These are phyloP conservation scores for Saxispiralis lemnorum DNA, from an alignment of 495 filamentous ascomycete genomes.

Conservation along the genomic window DNA sequence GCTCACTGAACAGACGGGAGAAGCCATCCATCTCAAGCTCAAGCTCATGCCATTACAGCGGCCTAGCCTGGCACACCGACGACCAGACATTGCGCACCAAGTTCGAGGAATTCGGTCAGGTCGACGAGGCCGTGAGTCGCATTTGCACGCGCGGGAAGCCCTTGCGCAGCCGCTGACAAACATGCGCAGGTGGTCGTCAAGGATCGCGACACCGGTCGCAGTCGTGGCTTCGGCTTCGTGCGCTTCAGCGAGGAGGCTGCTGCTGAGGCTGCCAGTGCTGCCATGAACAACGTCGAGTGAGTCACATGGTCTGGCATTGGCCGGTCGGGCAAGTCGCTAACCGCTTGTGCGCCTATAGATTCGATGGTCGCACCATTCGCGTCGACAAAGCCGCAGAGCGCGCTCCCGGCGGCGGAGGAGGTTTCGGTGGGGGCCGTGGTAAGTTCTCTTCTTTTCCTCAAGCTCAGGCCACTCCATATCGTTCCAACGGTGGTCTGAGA, in stretches of 20 bases:
- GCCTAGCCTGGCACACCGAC: conserved; percentile 95
- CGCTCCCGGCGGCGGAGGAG: conserved; percentile 37
- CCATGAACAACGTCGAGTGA: conserved; percentile 92
- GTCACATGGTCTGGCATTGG: conserved; percentile 14
- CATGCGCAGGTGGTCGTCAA: conserved; percentile 72
- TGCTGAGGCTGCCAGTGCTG: conserved; percentile 59
- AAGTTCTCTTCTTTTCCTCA: background rate
- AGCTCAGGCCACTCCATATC: background rate
- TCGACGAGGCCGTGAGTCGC: conserved; percentile 76
- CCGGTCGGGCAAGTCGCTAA: background rate
- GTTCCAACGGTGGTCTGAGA: too few species aligned
- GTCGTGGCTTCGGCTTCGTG: conserved; percentile 94
- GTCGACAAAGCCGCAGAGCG: conserved; percentile 91
- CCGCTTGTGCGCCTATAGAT: conserved; percentile 34
- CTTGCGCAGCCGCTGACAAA: conserved; percentile 1
- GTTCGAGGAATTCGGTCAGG: conserved; percentile 71
- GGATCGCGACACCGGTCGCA: conserved; percentile 88
- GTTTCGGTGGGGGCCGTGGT: conserved; percentile 25
- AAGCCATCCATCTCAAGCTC: background rate
- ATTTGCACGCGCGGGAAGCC: background rate
- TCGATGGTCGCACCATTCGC: conserved; percentile 88
- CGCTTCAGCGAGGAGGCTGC: conserved; percentile 67
- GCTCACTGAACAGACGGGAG: background rate
- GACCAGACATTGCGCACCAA: conserved; percentile 64
- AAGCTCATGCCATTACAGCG: conserved; percentile 35